Evolutionary conservation across 345 rosid species (phyloP), one percentile per base, ranked within the genome.

Genomic region (Combretum micranthum): DNA sequence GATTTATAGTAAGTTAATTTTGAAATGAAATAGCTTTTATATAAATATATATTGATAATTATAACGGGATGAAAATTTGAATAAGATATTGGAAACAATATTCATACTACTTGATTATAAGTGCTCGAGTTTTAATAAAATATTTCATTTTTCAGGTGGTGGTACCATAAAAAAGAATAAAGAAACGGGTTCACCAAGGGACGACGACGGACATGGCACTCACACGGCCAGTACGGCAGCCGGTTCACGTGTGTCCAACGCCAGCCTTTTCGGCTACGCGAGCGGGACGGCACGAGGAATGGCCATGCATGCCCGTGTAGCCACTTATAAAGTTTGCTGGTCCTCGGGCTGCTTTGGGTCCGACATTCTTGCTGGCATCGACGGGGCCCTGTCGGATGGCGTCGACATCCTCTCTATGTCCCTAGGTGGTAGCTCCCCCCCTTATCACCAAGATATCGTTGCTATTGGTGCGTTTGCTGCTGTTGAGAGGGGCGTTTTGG

Each of bases 311-410:
- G 88, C 98, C 12, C 86, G 89, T 39, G 75, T 91, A 0, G 95
- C 98, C 0, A 53, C 83, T 22, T 91, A 91, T 75, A 91, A 91
- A 65, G 96, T 88, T 25, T 91, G 98, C 56, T 86, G 96, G 95
- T 62, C 18, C 17, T 52, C 61, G 0, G 95, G 92, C 2, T 91
- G 98, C 61, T 79, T 82, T 46, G 92, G 81, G 57, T 80, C 95
- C 15, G 96, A 91, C 47, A 84, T 91, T 16, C 79, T 91, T 4
- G 96, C 95, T 1, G 96, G 82, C 4, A 82, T 91, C 77, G 98
- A 91, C 63, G 71, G 63, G 50, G 95, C 98, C 2, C 73, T 91
- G 11, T 42, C 12, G 6, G 96, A 91, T 44, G 98, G 98, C n/a
- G 96, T 88, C 3, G 85, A 91, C 43, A 83, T 91, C 1, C 83